phyloP scores from a whole-genome alignment of 495 filamentous ascomycete species.

The Hypoxylon rickii region DNA sequence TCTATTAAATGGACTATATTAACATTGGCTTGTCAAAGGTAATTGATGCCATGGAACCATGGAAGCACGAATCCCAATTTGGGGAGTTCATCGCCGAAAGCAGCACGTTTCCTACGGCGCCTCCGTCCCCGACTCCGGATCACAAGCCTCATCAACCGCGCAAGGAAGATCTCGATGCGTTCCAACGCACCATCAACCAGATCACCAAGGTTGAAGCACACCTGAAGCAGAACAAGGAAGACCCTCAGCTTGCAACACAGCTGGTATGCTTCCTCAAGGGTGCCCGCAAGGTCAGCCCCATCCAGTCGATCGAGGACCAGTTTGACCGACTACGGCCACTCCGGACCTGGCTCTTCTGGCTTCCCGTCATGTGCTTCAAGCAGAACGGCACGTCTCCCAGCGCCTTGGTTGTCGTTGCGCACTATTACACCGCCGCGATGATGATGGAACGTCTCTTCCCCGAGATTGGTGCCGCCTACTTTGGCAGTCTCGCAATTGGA shows the following conservation, averaged over 20 bases:
- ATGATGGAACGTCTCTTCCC: slow-evolving; percentile 89
- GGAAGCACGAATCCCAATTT: slow-evolving; percentile 88
- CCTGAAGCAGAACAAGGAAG: slow-evolving; percentile 72
- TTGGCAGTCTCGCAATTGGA: slow-evolving; percentile 73
- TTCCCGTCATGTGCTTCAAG: slow-evolving; percentile 73
- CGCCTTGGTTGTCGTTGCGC: slow-evolving; percentile 79
- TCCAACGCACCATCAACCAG: slow-evolving; percentile 67
- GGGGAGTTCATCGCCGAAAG: slow-evolving; percentile 81
- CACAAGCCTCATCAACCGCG: slow-evolving; percentile 59
- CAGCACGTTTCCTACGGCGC: slow-evolving; percentile 66
- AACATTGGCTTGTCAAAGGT: slow-evolving; percentile 62
- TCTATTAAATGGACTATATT: slow-evolving; percentile 23
- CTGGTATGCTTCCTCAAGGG: slow-evolving; percentile 80
- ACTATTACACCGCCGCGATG: slow-evolving; percentile 88
- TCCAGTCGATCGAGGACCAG: slow-evolving; percentile 74
- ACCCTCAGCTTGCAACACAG: slow-evolving; percentile 75
- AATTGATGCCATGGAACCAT: slow-evolving; percentile 87
- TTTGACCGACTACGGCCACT: slow-evolving; percentile 87
- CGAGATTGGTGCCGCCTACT: slow-evolving; percentile 84
- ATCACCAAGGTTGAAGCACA: slow-evolving; percentile 73
- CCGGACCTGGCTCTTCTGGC: slow-evolving; percentile 92
- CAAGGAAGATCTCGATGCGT: slow-evolving; percentile 70
- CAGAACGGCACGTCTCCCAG: slow-evolving; percentile 62
- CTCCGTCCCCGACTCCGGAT: slow-evolving; percentile 63
- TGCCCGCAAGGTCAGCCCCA: slow-evolving; percentile 73